These are phyloP conservation scores for Xylariaceae sp. DNA, from an alignment of 2,329 filamentous ascomycete genomes.

Conservation along the genomic window DNA sequence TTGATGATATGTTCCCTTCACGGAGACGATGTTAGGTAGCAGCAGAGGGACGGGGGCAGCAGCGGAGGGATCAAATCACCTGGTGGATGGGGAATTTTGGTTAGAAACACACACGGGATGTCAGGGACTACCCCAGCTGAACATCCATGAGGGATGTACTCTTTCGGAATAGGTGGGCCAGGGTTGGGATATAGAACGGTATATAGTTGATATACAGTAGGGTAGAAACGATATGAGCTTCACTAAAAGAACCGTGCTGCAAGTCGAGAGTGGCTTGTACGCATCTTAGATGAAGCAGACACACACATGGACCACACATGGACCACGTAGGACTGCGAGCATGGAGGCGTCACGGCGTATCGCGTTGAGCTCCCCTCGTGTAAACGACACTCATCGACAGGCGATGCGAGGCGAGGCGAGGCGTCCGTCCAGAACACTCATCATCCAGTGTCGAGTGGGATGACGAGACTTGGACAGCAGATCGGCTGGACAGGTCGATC, in stretches of 20 bases:
- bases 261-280: slow-evolving; percentile 31
- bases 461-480: slow-evolving; percentile 30
- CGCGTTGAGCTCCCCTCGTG: not conserved
- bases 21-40: slow-evolving; percentile 32
- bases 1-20: slow-evolving; percentile 37
- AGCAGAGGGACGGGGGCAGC: slow-evolving; percentile 28
- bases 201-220: too few relatives aligned
- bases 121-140: slow-evolving; percentile 31
- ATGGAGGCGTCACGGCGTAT: not conserved
- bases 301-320: slow-evolving; percentile 11
- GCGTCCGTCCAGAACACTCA: not conserved
- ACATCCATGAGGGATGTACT: slow-evolving; percentile 28
- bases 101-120: slow-evolving; percentile 30
- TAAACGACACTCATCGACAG: not conserved
- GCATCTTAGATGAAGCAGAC: slow-evolving; percentile 12
- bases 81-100: slow-evolving; percentile 28
- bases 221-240: slow-evolving; percentile 17
- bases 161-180: slow-evolving; percentile 30
- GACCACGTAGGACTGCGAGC: not conserved
- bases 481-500: slow-evolving; percentile 32
- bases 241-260: slow-evolving; percentile 16
- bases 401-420: slow-evolving; percentile 3
- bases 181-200: slow-evolving; percentile 26
- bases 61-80: slow-evolving; percentile 21
- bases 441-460: slow-evolving; percentile 19